A percentile compares a stretch with the other conserved stretches of the same genome.
Evolutionary conservation across 1,284 basidiomycete genomes (phyloP).

Genomic region (Ustilago xerochloae): DNA sequence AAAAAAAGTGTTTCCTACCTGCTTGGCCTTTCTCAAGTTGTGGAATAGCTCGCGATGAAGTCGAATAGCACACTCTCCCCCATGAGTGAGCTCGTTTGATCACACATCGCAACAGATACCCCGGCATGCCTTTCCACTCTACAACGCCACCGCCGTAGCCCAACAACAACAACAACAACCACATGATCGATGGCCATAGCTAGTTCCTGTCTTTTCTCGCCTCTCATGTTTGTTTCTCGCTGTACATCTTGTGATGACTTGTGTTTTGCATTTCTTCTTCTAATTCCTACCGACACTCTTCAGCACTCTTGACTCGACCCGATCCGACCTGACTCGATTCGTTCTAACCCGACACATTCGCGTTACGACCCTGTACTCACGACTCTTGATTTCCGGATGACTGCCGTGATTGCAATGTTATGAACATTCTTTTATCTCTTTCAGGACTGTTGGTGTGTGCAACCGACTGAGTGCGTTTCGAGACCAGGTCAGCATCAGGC

Average conservation of each 20-base stretch:
- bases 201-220: slow-evolving; percentile 1
- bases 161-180: background rate
- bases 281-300: slow-evolving; percentile 1
- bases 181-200: slow-evolving; percentile 35
- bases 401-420: background rate
- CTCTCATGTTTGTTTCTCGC: slow-evolving; percentile 25
- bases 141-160: background rate
- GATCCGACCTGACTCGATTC: no score
- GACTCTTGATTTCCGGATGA: background rate
- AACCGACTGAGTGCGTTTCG: no score
- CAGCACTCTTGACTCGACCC: background rate
- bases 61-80: background rate
- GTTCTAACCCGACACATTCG: background rate
- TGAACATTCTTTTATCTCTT: no score
- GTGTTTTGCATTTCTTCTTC: background rate
- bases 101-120: no score
- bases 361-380: background rate
- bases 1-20: no score
- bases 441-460: no score
- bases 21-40: no score
- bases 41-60: slow-evolving; percentile 1
- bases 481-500: no score
- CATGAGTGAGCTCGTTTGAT: no score
- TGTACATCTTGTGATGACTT: background rate
- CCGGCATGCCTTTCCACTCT: background rate